Base-by-base conservation (phyloP, 139 green algal genomes). In the Marvania coccoides region DNA sequence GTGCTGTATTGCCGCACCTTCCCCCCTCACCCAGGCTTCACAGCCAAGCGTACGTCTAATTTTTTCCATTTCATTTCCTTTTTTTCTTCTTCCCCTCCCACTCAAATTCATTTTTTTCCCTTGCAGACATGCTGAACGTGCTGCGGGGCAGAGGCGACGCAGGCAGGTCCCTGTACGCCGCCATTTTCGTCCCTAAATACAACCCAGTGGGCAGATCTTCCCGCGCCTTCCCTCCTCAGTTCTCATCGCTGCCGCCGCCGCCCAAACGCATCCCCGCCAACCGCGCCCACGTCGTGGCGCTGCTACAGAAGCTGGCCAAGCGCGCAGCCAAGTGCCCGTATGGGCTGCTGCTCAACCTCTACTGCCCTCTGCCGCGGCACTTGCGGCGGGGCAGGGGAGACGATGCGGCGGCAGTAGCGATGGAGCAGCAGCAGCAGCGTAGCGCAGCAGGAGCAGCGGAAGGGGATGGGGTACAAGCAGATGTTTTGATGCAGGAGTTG, bases 1-100 rank as follows among this genome's bases (percentile, higher is more conserved):
- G 76, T 90, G 9, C 86, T 90, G 58, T 87, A 91, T 59, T 83
- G 75, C 31, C 36, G 74, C 29, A 85, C 81, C 13, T 91, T 87
- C 65, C 39, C 61, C 29, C 30, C 23, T 1, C 47, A 61, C 30
- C 64, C 77, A 2, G 85, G 85, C 1, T 63, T 91, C 35, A 77
- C 79, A 5, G 54, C 61, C n/a, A 61, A 71, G 30, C 79, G 83
- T 91, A 64, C 67, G 83, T 61, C 6, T 29, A 26, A 23, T 6
- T 15, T 0, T 65, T 65, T 15, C 38, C 0, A 0, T n/a, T 69
- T 26, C 26, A 51, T 60, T 63, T 13, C 23, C 36, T 40, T 5
- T 5, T 63, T 6, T 63, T 8, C 30, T 36, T 7, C 48, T 38
- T 46, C 15, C 19, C 1, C n/a, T 31, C 6, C 1, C 39, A 14